Base-by-base conservation (phyloP, 148 eudicot genomes). In the Rhododendron ferrugineum region DNA sequence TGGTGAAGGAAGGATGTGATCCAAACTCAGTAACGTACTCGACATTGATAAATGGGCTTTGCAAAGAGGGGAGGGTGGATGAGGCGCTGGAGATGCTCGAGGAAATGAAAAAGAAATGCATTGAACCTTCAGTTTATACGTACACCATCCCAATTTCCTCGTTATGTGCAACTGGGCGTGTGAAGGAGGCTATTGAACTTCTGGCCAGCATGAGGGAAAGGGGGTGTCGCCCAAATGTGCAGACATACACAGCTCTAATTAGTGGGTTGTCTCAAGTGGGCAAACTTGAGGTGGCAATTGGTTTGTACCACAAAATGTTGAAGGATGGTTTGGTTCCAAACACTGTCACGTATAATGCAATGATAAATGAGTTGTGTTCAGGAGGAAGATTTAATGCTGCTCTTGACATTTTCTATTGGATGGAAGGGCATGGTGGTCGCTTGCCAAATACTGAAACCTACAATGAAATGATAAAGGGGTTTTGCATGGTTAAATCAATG, bases 181-280 rank as follows among this genome's bases (percentile, higher is more conserved):
- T 78, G 44, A 90, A 92, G 81, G 89, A 91, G 84, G 94, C 96
- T 42, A 78, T 90, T 54, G 89, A 86, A 85, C 91, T 93, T 88
- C 79, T 91, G 47, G 85, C 87, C n/a, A 85, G 85, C 80, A 93
- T 94, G 96, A 84, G 84, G 75, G 89, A 70, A 83, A 89, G 88
- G 84, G 94, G 96, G 15, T 89, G 89, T 70, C 81, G n/a, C 32
- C 96, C 94, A 46, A 94, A 93, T 91, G 91, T 90, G 80, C 96
- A 93, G 86, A 92, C 93, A 10, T 94, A 94, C 86, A 91, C 96
- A 3, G 93, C 96, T 80, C 90, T 94, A n/a, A 94, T 94, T 75
- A 91, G 92, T 88, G 98, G 98, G 78, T 81, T 91, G 87, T 92
- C 90, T 64, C 85, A 80, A 70, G 88, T 86, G 26, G 90, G 93